Base-by-base conservation (phyloP, 345 rosid species). In the Pugionium dolabratum region DNA sequence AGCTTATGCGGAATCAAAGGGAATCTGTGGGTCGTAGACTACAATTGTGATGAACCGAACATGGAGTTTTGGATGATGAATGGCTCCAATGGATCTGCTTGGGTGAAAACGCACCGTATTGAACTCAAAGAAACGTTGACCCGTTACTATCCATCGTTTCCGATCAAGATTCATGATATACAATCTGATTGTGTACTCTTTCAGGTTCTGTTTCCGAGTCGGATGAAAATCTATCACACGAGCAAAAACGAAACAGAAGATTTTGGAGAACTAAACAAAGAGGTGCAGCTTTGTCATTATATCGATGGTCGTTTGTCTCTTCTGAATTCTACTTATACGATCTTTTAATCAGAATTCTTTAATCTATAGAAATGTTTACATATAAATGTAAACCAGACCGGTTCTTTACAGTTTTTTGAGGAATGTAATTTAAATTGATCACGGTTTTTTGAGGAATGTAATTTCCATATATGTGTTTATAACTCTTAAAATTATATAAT, bases 1-100 rank as follows among this genome's bases (percentile, higher is more conserved):
- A 54, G 69, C 69, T 54, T 70, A 54, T 70, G 75, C 31, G 59
- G 60, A 1, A 64, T 48, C 3, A 72, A 59, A 72, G 76, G 65
- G 51, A 32, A 63, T 7, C 54, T 72, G 0, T 64, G 65, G 70
- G 46, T 53, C 4, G 33, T 72, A 32, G 66, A 72, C 40, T 72
- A 41, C 60, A 6, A 72, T 56, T 2, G 52, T 49, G 46, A 41
- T 50, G 76, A 39, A 40, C 70, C 53, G 34, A 43, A 28, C 53
- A 56, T 64, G 53, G 71, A 72, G 70, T 34, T 64, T 27, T 72
- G 71, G 76, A 41, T 18, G 60, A 50, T 42, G 59, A 72, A 36
- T 8, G 71, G 53, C 34, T 41, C 51, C 18, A 39, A 47, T 47
- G 59, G 64, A 26, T 71, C 53, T 57, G 18, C 54, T 28, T 64